Evolutionary conservation across 2,329 filamentous ascomycete species (phyloP).

Genomic region (Hirsutella minnesotensis): DNA sequence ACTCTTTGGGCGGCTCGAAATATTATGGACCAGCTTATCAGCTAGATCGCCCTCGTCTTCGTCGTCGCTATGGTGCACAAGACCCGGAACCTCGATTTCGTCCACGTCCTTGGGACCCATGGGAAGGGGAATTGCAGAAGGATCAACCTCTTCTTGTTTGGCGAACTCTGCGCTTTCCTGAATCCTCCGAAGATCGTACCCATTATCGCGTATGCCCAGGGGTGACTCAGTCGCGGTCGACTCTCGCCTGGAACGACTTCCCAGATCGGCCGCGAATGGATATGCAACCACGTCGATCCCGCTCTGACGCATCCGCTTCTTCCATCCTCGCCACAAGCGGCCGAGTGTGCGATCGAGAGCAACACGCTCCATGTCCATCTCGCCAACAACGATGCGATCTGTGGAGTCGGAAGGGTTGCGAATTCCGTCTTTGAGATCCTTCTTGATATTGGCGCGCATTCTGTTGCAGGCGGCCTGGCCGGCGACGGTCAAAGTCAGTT

Average conservation of each 20-base stretch:
- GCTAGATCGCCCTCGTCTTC: conserved; percentile 36
- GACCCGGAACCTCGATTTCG: conserved; percentile 70
- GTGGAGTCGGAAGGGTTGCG: conserved; percentile 35
- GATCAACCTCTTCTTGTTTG: conserved; percentile 17
- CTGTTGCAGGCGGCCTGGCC: conserved; percentile 73
- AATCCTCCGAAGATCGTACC: neutral
- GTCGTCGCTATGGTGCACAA: conserved; percentile 51
- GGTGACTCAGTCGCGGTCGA: neutral
- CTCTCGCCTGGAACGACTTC: conserved; percentile 16
- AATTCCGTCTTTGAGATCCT: conserved; percentile 41
- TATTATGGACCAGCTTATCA: conserved; percentile 21
- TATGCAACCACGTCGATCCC: conserved; percentile 32
- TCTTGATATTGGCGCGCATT: conserved; percentile 45
- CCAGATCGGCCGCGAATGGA: conserved; percentile 36
- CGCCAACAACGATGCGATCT: conserved; percentile 71
- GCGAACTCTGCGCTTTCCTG: conserved; percentile 9
- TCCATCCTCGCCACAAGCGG: conserved; percentile 88
- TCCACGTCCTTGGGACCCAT: conserved; percentile 55
- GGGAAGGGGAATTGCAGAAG: conserved; percentile 51
- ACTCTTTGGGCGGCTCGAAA: conserved; percentile 34
- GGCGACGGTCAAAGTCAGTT: conserved; percentile 78
- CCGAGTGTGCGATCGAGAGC: conserved; percentile 83
- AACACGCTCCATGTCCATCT: conserved; percentile 84
- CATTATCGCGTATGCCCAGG: neutral
- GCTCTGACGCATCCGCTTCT: conserved; percentile 64